Conservation (phyloP, 306 rosid genomes). For the Ochetophila trinervis region DNA sequence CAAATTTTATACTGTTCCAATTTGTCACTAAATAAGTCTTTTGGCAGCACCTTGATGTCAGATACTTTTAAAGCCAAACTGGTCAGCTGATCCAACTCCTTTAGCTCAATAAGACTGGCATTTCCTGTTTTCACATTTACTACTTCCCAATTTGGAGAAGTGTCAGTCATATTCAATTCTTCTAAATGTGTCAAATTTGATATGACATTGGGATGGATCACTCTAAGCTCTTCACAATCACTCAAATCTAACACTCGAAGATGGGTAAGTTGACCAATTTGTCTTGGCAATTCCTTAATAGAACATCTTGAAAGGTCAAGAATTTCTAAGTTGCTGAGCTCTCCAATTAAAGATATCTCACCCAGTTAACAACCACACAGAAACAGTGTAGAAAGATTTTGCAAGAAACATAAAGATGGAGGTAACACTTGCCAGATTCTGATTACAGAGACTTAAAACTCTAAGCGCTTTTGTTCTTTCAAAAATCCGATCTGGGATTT, state of each 20-base stretch:
- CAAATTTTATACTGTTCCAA: not conserved
- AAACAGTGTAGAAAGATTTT: not conserved
- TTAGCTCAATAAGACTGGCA: conserved; percentile 4
- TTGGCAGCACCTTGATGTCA: not conserved
- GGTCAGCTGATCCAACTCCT: not conserved
- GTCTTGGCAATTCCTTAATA: not conserved
- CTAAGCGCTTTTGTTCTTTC: not conserved
- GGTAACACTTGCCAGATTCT: not conserved
- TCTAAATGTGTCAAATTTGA: conserved; percentile 2
- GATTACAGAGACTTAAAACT: too few species aligned
- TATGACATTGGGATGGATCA: conserved; percentile 4
- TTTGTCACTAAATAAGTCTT: not conserved
- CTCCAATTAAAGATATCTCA: conserved; percentile 1
- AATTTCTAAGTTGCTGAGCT: not conserved
- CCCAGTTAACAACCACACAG: not conserved
- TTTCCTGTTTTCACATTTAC: not conserved
- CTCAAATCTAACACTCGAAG: not conserved
- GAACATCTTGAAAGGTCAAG: not conserved
- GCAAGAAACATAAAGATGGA: not conserved
- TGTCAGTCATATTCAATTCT: not conserved
- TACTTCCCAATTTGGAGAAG: conserved; percentile 4
- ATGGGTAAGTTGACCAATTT: not conserved
- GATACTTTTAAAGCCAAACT: not conserved
- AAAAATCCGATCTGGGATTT: not conserved
- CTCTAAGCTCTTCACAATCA: not conserved